A percentile compares a stretch with the other conserved stretches of the same genome.
Evolutionary conservation across 352 stramenopile species (phyloP).

Genomic region (Phytopythium vexans): DNA sequence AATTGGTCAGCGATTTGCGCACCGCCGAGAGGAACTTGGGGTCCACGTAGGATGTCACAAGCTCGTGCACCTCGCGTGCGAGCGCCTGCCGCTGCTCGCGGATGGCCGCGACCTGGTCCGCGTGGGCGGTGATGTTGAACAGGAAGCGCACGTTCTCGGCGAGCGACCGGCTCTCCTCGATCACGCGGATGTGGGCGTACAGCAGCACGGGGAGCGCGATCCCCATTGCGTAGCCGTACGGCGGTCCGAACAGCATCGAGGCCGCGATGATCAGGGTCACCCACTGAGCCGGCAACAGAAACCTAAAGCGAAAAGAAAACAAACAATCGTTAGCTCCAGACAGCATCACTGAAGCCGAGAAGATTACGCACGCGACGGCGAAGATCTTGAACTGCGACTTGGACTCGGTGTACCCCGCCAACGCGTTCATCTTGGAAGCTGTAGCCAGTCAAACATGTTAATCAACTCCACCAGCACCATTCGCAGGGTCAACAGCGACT

Average conservation of each 20-base stretch:
- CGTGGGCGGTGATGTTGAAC: slow-evolving; percentile 63
- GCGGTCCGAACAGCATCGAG: slow-evolving; percentile 50
- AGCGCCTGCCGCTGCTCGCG: slow-evolving; percentile 51
- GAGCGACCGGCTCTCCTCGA: slow-evolving; percentile 75
- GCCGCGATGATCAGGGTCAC: slow-evolving; percentile 51
- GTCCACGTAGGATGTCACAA: slow-evolving; percentile 54
- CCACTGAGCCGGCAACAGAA: slow-evolving; percentile 70
- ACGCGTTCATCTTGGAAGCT: slow-evolving; percentile 69
- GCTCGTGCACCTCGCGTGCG: slow-evolving; percentile 48
- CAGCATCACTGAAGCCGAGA: background rate
- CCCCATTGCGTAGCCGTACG: slow-evolving; percentile 57
- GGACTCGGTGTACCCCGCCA: slow-evolving; percentile 67
- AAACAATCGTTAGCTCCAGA: slow-evolving; percentile 7
- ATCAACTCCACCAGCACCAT: slow-evolving; percentile 2
- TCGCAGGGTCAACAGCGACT: background rate
- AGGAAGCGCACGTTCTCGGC: slow-evolving; percentile 76
- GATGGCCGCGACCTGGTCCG: slow-evolving; percentile 52
- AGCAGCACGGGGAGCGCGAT: slow-evolving; percentile 58
- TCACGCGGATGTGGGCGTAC: slow-evolving; percentile 75
- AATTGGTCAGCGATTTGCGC: slow-evolving; percentile 48
- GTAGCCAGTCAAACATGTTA: background rate
- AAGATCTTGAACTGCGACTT: slow-evolving; percentile 85
- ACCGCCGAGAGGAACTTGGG: slow-evolving; percentile 49
- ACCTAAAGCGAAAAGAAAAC: slow-evolving; percentile 19
- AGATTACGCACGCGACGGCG: slow-evolving; percentile 38